A percentile compares a stretch with the other conserved stretches of the same genome.
Evolutionary conservation across 1,284 basidiomycete species (phyloP).

Genomic region (Cerioporus squamosus): DNA sequence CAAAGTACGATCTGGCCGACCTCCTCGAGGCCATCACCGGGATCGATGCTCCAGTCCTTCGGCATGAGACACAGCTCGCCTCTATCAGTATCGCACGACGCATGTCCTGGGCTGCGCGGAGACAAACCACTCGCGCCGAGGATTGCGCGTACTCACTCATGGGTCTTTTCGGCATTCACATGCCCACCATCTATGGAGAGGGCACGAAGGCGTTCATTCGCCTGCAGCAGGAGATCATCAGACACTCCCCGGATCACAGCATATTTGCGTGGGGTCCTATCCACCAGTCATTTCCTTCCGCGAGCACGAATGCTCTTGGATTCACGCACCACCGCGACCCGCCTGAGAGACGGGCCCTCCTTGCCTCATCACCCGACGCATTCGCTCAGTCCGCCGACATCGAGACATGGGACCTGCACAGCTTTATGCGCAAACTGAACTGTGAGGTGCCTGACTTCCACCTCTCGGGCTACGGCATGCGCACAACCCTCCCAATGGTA

Average conservation of each 20-base stretch:
- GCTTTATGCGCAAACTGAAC: not conserved
- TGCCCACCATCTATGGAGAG: not conserved
- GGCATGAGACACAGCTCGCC: not conserved
- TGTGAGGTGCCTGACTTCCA: not conserved
- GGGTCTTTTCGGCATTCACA: not conserved
- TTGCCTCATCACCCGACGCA: not conserved
- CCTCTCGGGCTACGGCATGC: not conserved
- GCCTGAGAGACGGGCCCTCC: not conserved
- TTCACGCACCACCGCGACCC: too few species aligned
- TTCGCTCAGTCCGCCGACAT: not conserved
- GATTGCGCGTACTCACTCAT: not conserved
- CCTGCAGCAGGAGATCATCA: not conserved
- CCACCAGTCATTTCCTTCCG: not conserved
- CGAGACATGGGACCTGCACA: not conserved
- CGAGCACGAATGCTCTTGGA: too few species aligned
- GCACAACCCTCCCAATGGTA: not conserved
- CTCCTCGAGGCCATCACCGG: not conserved
- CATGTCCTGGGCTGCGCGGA: not conserved
- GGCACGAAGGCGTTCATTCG: not conserved
- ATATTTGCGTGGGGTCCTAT: not conserved
- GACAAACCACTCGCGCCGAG: not conserved
- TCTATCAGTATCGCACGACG: not conserved
- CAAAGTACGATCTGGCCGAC: not conserved
- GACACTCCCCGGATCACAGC: not conserved
- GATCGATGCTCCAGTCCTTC: not conserved